Base-by-base conservation (phyloP, 2,329 filamentous ascomycete genomes). In the Acephala macrosclerotiorum region DNA sequence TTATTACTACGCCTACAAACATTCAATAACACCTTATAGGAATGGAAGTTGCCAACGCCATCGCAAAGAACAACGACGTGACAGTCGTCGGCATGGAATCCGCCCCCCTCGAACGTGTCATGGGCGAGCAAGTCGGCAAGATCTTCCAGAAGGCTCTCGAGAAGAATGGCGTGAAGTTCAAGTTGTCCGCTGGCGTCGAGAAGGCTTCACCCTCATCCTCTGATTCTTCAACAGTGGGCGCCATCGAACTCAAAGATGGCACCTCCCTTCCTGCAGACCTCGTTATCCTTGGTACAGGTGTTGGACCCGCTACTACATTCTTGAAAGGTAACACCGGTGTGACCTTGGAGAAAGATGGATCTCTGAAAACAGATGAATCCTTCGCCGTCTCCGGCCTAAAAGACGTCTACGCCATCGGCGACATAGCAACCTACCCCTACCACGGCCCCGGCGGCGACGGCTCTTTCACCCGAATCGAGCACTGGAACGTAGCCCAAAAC, bases 401-500 rank as follows among this genome's bases (percentile, higher is more conserved):
- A 73, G 91, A 95, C 70, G 94, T 97, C 60, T 99, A 92, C 76
- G 96, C 96, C 16, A 88, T 99, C 67, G 95, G 95, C 60, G 96
- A 99, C 77, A 98, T 99, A 68, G 94, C 96, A 14, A 94, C 92
- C 0, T 97, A 93, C 79, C 96, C 96, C 0, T 99, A 99, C 82
- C 86, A 93, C 77, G 96, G 96, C 1, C 96, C 96, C 0, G 94
- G 92, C 26, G 91, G 93, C 29, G 85, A 91, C 18, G 93, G 92
- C 68, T 84, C 84, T 53, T 84, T 85, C 20, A 87, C 91, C 0
- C 90, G 96, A 69, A 97, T 98, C 75, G 96, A 99, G 83, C 96
- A 99, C 78, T 99, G 96, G 96, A 95, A 97, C 79, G 96, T 99
- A 2, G 96, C 96, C 4, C 96, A 98, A 76, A 97, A 98, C 75